Evolutionary conservation across 176 grass and related monocot species (phyloP), one percentile per base, ranked within the genome.

Genomic region (Aegilops longissima): DNA sequence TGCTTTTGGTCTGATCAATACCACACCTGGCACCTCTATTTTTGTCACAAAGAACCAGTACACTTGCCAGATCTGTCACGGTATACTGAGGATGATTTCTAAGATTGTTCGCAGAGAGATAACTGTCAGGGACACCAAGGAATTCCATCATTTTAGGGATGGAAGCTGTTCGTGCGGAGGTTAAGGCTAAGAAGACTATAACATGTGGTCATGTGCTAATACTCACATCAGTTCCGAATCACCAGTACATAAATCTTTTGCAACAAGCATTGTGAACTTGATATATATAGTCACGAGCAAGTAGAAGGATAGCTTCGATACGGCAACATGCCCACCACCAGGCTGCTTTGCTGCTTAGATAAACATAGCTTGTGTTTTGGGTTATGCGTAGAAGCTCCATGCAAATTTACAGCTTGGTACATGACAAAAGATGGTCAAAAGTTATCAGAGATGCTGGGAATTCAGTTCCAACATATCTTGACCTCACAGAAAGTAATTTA

Each of bases 1-100:
- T 83, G 92, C 84, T 82, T 98, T 96, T 61, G 96, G 93, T 83
- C 88, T 98, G 85, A 94, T 98, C 70, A 98, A 92, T 90, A 98
- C 90, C 16, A 63, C 89, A 88, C 96, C 93, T 42, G 96, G 96
- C 18, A 90, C 80, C 68, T 89, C 88, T 33, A 87, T 98, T 88
- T 92, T 73, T 80, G 76, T 98, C 61, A 98, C 93, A 16, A 98
- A 98, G 85, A 98, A 98, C 76, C 80, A 84, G 58, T 94, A 94
- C 78, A 98, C 93, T 86, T 98, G 96, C 68, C 89, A 94, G 25
- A 93, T 42, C 39, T 98, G 96, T 78, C 96, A 98, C 34, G 54
- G 18, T 9, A 88, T 94, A 86, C n/a, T 96, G 29, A 96, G 88
- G 66, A 80, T 79, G 70, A 87, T 96, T 36, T 95, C 93, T 61